phyloP scores from a whole-genome alignment of 306 rosid genomes.

The Biancaea sappan region DNA sequence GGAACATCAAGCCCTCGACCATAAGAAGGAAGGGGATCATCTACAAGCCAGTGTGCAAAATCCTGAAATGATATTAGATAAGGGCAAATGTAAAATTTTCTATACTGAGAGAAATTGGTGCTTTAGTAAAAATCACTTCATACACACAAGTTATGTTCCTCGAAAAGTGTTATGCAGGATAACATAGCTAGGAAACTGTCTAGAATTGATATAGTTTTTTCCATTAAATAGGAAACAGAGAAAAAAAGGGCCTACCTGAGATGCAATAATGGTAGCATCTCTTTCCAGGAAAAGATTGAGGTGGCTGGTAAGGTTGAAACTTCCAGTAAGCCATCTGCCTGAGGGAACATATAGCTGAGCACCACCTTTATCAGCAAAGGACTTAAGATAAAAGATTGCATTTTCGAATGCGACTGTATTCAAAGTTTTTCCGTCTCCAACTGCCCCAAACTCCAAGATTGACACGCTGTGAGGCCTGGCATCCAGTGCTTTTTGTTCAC shows the following conservation, averaged over 20 bases:
- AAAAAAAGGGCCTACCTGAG: slow-evolving; percentile 34
- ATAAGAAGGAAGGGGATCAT: slow-evolving; percentile 48
- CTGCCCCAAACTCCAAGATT: slow-evolving; percentile 52
- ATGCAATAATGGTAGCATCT: slow-evolving; percentile 51
- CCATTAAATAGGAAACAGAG: background rate
- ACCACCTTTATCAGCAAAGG: slow-evolving; percentile 59
- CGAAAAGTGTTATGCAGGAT: background rate
- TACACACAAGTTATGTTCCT: background rate
- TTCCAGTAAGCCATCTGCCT: slow-evolving; percentile 55
- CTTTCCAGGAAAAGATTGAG: slow-evolving; percentile 50
- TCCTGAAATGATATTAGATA: slow-evolving; percentile 25
- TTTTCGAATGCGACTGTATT: slow-evolving; percentile 58
- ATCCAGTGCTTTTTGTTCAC: slow-evolving; percentile 18
- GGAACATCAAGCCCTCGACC: slow-evolving; percentile 45
- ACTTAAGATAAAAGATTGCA: slow-evolving; percentile 53
- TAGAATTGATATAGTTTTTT: background rate
- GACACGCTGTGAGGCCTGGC: slow-evolving; percentile 55
- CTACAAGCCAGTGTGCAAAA: slow-evolving; percentile 31
- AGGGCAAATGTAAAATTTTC: background rate
- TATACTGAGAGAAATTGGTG: background rate
- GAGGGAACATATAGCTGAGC: slow-evolving; percentile 59
- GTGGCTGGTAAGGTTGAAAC: slow-evolving; percentile 55
- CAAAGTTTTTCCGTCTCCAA: slow-evolving; percentile 54
- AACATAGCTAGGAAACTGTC: background rate
- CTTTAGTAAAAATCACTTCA: background rate